A percentile compares a stretch with the other conserved stretches of the same genome.
phyloP scores from a whole-genome alignment of 2,329 filamentous ascomycete genomes.

The Fusarium sp. region DNA sequence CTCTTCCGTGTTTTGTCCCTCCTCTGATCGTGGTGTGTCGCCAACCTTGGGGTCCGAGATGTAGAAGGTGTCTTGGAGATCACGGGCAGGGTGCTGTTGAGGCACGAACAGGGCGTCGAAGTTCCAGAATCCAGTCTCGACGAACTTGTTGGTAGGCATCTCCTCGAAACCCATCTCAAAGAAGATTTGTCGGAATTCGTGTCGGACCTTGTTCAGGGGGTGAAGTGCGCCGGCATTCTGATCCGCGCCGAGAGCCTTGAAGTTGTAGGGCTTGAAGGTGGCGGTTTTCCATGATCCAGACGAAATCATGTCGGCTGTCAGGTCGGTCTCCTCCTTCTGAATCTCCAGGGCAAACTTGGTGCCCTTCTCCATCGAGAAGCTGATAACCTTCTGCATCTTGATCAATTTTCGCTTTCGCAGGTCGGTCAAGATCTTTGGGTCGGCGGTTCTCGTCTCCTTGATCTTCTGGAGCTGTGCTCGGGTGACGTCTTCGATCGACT shows the following conservation, averaged over 20 bases:
- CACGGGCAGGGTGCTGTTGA: constrained; percentile 94
- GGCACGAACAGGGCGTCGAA: constrained; percentile 97
- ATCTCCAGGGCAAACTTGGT: constrained; percentile 90
- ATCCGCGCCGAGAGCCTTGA: constrained; percentile 77
- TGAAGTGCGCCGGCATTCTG: constrained; percentile 73
- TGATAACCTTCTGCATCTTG: constrained; percentile 84
- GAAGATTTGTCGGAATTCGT: constrained; percentile 98
- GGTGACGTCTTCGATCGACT: constrained; percentile 85
- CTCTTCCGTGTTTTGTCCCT: constrained; percentile 77
- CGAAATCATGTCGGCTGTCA: constrained; percentile 92
- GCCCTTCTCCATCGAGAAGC: constrained; percentile 87
- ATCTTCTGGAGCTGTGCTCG: constrained; percentile 81
- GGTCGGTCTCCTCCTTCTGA: constrained; percentile 91
- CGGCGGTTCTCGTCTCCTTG: constrained; percentile 76
- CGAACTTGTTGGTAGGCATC: constrained; percentile 94
- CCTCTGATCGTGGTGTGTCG: constrained; percentile 73
- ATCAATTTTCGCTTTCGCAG: constrained; percentile 94
- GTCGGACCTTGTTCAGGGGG: constrained; percentile 91
- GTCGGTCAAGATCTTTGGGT: constrained; percentile 82
- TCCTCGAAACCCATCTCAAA: constrained; percentile 99
- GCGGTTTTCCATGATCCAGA: constrained; percentile 93
- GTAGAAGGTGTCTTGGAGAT: constrained; percentile 98
- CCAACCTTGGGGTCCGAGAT: constrained; percentile 88
- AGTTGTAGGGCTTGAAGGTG: constrained; percentile 85
- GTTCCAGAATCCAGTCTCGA: constrained; percentile 99